Conservation (phyloP, 805 yeast genomes). For the Candida quercuum region DNA sequence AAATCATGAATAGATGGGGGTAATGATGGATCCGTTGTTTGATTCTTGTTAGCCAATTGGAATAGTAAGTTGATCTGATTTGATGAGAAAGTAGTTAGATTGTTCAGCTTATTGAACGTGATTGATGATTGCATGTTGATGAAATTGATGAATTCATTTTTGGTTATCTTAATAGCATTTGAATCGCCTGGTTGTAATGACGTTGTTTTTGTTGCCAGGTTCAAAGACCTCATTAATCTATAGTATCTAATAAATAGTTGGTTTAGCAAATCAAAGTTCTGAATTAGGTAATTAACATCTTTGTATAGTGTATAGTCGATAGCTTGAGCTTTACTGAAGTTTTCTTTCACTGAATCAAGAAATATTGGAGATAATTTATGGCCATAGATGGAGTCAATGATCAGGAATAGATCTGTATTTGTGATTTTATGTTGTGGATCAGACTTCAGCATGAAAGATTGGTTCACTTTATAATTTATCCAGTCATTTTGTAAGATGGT, state of each 20-base stretch:
- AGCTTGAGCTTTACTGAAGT: slow-evolving; percentile 23
- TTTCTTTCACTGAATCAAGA: slow-evolving; percentile 26
- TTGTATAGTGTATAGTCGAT: slow-evolving; percentile 29
- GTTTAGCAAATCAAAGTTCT: slow-evolving; percentile 34
- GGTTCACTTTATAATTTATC: slow-evolving; percentile 28
- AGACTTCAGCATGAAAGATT: slow-evolving; percentile 29
- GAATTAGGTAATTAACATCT: slow-evolving; percentile 33
- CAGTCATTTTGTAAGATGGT: slow-evolving; percentile 37
- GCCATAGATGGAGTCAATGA: slow-evolving; percentile 29
- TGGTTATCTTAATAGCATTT: slow-evolving; percentile 29
- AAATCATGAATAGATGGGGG: slow-evolving; percentile 32
- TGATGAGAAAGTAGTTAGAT: slow-evolving; percentile 34
- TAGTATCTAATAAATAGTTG: slow-evolving; percentile 32
- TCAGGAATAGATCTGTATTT: slow-evolving; percentile 29
- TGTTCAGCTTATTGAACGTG: slow-evolving; percentile 32
- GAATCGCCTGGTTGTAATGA: slow-evolving; percentile 3
- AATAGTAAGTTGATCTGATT: slow-evolving; percentile 35
- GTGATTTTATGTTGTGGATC: slow-evolving; percentile 25
- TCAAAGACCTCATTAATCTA: slow-evolving; percentile 7
- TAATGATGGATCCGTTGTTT: slow-evolving; percentile 1
- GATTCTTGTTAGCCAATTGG: slow-evolving; percentile 11
- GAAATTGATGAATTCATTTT: slow-evolving; percentile 29
- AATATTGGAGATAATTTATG: slow-evolving; percentile 35
- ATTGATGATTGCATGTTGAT: slow-evolving; percentile 27
- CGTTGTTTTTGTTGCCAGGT: slow-evolving; percentile 2